These are phyloP conservation scores for Crithidia mellificae DNA, from an alignment of 208 protist genomes.

Conservation along the genomic window DNA sequence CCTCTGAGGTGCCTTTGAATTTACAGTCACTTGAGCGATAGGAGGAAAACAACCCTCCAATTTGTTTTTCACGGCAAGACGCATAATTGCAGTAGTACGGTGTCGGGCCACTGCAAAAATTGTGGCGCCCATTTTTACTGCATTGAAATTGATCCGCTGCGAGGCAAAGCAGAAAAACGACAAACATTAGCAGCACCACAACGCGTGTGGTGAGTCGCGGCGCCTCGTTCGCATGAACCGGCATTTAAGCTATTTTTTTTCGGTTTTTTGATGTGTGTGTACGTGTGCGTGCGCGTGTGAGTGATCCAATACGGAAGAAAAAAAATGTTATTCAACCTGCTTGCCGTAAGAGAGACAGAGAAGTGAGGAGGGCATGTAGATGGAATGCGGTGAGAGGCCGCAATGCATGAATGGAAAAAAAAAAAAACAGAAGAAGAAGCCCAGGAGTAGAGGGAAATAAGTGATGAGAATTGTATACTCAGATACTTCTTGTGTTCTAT, in stretches of 20 bases:
- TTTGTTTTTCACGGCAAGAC: conserved; percentile 3
- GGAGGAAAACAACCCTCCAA: background rate
- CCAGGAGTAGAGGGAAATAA: no score
- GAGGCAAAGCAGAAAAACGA: conserved; percentile 38
- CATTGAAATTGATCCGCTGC: conserved; percentile 36
- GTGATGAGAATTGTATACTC: no score
- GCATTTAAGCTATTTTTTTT: no score
- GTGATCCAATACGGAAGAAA: no score
- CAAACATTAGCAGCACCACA: conserved; percentile 31
- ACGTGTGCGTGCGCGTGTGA: background rate
- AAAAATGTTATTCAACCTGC: no score
- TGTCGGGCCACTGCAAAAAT: conserved; percentile 11
- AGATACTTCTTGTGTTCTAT: no score
- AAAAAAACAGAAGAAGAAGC: no score
- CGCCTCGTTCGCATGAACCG: no score
- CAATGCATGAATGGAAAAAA: no score
- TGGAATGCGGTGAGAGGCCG: no score
- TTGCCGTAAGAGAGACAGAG: no score
- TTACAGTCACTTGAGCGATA: background rate
- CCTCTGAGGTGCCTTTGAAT: conserved; percentile 9
- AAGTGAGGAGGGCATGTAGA: no score
- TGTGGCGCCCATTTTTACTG: conserved; percentile 18
- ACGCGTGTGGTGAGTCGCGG: conserved; percentile 37
- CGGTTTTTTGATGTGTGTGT: conserved; percentile 14
- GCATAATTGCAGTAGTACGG: conserved; percentile 19